Evolutionary conservation across 148 eudicot genomes (phyloP), one percentile per base, ranked within the genome.

Genomic region (Pouteria glomerata): DNA sequence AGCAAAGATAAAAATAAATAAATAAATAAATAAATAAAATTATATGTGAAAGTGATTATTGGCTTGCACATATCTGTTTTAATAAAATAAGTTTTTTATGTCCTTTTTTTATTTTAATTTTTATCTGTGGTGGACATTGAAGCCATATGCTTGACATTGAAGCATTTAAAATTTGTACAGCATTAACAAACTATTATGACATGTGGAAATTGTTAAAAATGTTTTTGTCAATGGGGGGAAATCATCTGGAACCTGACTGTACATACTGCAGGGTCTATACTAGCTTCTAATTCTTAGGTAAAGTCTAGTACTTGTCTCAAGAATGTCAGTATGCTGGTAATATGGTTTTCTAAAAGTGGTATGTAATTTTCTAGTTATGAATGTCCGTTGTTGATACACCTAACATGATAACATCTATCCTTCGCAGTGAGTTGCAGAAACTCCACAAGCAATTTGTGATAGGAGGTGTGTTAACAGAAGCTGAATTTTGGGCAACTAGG

Each of bases 401-500:
- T n/a, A n/a, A n/a, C n/a, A n/a, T 37, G 65, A 50, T 74, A 30
- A 70, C 42, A 12, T 26, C 37, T 68, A 53, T 77, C 56, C 44
- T 62, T 83, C 79, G 75, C 85, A 95, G 99, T 63, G 99, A 95
- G 86, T 79, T 95, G 85, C 89, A 83, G 79, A 89, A 78, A 81
- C 94, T 95, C 72, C 97, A 95, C 76, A 85, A 84, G 77, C 89
- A 91, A 76, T 85, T 95, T 77, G 99, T 95, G 33, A 70, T 84
- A 39, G 86, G 90, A 62, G 82, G 84, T 47, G 78, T 88, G 69
- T 75, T 95, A 86, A 76, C 96, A 53, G 99, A 95, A 73, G 88
- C 88, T 73, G 99, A 95, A 73, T 95, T 95, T 77, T 95, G 99
- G 99, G 97, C 99, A 31, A 84, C 99, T 26, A 89, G 99, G 80